Evolutionary conservation across 2,329 filamentous ascomycete species (phyloP), one percentile per base, ranked within the genome.

Genomic region (Seiridium cupressi): DNA sequence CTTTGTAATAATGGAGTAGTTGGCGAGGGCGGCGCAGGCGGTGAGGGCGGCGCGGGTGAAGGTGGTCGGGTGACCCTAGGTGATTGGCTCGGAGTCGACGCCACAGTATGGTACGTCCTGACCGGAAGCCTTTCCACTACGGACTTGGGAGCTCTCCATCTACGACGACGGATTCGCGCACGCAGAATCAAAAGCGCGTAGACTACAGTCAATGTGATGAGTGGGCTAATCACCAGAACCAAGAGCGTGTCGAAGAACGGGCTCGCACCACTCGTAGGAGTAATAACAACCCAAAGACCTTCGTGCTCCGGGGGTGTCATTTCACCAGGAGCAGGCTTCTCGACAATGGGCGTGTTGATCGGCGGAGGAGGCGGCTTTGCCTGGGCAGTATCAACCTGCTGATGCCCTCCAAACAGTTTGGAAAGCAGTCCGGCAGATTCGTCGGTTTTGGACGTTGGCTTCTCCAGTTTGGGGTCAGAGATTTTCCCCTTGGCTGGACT

Each of bases 121-220:
- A 99, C 93, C 2, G 95, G 95, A n/a, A 99, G 83, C 61, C 91
- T 89, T 67, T 97, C 93, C 18, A 99, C 93, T 0, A 99, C 88
- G 1, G 92, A 96, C 75, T 99, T 99, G 4, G 95, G 95, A n/a
- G 95, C 95, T 68, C 95, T 87, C 94, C 95, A 99, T 67, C 94
- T 86, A 64, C 94, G 86, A 61, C 94, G 86, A 55, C 94, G 89
- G 66, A 97, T 96, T 61, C 93, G 89, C 51, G 93, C 93, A 58
- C 95, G 89, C 44, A 98, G 80, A 46, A 98, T 84, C 4, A 98
- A 82, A 9, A 98, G 82, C 10, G 92, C 90, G 71, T 98, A 98
- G 2, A 99, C 94, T 4, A 97, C 89, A 3, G 92, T 96, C 68
- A 99, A 77, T 1, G 95, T 98, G 57, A 98, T 89, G 11, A 99